A percentile compares a stretch with the other conserved stretches of the same genome.
phyloP scores from a whole-genome alignment of 495 filamentous ascomycete genomes.

The Hypoxylon intermedium region DNA sequence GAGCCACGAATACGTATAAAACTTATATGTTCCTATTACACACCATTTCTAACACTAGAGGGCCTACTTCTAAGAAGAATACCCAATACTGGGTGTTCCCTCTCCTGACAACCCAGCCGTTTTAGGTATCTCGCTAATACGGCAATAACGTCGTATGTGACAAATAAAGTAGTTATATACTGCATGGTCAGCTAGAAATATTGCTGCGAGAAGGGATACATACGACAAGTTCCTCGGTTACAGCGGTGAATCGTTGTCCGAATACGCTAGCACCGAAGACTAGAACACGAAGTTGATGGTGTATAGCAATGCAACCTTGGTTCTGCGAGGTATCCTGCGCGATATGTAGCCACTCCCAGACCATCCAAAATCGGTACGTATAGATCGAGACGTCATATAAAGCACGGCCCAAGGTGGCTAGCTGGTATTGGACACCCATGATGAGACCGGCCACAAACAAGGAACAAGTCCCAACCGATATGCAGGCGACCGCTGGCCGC shows the following conservation, averaged over 20 bases:
- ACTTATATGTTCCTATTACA: background rate
- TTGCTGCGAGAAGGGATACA: background rate
- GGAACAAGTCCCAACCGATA: slow-evolving; percentile 1
- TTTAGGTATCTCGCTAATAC: background rate
- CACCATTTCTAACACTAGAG: background rate
- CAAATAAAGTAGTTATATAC: background rate
- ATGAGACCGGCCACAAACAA: background rate
- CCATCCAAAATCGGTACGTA: background rate
- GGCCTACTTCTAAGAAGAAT: background rate
- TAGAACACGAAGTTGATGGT: background rate
- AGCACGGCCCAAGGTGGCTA: background rate
- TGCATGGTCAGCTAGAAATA: background rate
- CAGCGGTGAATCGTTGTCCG: background rate
- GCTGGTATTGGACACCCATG: background rate
- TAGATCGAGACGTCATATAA: background rate
- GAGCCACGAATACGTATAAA: background rate
- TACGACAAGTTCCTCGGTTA: slow-evolving; percentile 1
- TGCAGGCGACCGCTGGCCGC: slow-evolving; percentile 2
- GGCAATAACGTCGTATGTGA: background rate
- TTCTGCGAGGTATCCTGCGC: background rate
- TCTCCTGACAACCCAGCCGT: background rate
- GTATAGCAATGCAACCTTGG: background rate
- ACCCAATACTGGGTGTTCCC: background rate
- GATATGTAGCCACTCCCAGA: slow-evolving; percentile 3
- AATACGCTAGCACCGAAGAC: slow-evolving; percentile 1